Conservation (phyloP, 2,329 filamentous ascomycete species). For the Aspergillus novoparasiticus region DNA sequence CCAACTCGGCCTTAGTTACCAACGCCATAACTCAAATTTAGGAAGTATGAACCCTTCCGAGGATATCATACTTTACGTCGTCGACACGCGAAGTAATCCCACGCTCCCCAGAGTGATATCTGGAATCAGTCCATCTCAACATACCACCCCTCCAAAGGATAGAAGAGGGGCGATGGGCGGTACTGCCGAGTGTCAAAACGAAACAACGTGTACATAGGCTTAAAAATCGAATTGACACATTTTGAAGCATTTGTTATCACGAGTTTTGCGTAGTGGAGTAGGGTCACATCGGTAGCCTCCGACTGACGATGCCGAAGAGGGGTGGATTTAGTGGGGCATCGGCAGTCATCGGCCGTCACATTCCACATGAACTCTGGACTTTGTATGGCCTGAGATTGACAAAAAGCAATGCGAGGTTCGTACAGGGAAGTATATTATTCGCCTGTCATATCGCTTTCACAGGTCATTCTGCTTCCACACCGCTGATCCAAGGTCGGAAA, state of each 20-base stretch:
- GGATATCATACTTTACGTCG: background rate
- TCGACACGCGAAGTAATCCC: background rate
- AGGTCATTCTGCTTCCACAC: background rate
- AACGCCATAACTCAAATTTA: background rate
- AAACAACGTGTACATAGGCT: background rate
- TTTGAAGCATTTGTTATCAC: background rate
- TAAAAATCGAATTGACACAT: background rate
- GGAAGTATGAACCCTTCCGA: background rate
- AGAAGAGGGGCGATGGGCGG: background rate
- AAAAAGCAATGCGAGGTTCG: background rate
- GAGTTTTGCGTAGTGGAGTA: background rate
- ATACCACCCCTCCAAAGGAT: too few relatives aligned
- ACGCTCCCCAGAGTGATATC: background rate
- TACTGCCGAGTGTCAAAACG: background rate
- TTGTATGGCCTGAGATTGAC: background rate
- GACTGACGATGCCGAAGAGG: background rate
- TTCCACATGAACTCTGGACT: background rate
- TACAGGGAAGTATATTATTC: background rate
- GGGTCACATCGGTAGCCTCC: background rate
- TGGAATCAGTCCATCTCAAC: background rate
- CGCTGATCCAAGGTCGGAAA: background rate
- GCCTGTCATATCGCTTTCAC: background rate
- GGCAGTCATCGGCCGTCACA: background rate
- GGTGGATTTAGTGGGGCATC: background rate
- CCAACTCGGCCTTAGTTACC: slow-evolving; percentile 6